Evolutionary conservation across 768 basidiomycete species (phyloP), one percentile per base, ranked within the genome.

Genomic region (Cubamyces lactineus): DNA sequence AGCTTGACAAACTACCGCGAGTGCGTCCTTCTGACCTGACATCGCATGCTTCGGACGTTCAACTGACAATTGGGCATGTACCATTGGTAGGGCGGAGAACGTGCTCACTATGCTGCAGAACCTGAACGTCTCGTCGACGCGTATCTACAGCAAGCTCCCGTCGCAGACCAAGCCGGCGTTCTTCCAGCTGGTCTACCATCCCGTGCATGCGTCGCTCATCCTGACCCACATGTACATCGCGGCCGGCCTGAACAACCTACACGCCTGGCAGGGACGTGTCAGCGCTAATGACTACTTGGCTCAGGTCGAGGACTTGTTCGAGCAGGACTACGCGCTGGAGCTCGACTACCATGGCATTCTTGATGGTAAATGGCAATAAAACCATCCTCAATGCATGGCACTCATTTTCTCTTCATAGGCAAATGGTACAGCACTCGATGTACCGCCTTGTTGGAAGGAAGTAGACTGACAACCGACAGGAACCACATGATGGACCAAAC

Each of bases 171-270:
- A 87, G 66, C 78, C 86, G 1, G 82, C 88, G 0, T 91, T 84
- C 77, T 90, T 84, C 81, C 80, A 92, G 70, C 78, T 86, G n/a
- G 81, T 92, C 1, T 85, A 86, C 30, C 86, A 88, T 66, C 83
- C 86, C 3, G 80, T 87, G 19, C 71, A 82, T 51, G 86, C 86
- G 0, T 84, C 83, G 64, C 75, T 78, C 47, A 88, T 84, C 51
- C 70, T 88, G 28, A 82, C 79, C 16, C 79, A 80, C 59, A 79
- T 89, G 78, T 77, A 85, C 67, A 78, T 89, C 30, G 74, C 77
- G 23, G 86, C 85, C 47, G 87, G 88, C 12, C 65, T 74, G 61
- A 87, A 87, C 70, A 86, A 86, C 67, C 63, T 88, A 30, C 78
- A 83, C 34, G 85, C 85, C 2, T 84, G 82, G 8, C 88, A 91